Percentiles rank a stretch among this genome's conserved stretches.
These are phyloP conservation scores for Suhomyces kilbournensis DNA, from an alignment of 805 yeast genomes.

Conservation along the genomic window DNA sequence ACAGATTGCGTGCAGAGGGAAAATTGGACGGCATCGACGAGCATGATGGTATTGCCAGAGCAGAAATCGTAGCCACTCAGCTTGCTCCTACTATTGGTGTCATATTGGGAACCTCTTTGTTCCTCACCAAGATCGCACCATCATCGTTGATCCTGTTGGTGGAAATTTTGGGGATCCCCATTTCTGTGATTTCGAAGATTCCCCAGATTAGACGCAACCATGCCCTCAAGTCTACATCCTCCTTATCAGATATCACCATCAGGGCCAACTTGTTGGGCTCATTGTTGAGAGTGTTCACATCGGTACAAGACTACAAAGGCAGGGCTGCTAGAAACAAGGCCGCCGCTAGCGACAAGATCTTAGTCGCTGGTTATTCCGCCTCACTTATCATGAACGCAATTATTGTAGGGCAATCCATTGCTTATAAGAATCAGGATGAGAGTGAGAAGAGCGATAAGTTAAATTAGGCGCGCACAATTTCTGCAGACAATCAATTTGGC, in stretches of 20 bases:
- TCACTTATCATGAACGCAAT: conserved; percentile 33
- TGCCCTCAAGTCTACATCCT: conserved; percentile 33
- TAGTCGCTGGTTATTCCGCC: conserved; percentile 38
- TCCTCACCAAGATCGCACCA: conserved; percentile 34
- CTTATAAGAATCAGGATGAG: conserved; percentile 12
- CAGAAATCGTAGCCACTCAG: conserved; percentile 10
- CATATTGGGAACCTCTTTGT: conserved; percentile 25
- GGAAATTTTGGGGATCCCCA: conserved; percentile 38
- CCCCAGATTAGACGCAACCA: conserved; percentile 39
- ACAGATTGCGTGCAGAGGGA: conserved; percentile 18
- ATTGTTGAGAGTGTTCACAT: conserved; percentile 38
- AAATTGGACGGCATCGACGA: conserved; percentile 3
- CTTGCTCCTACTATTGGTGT: conserved; percentile 25
- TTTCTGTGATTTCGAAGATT: conserved; percentile 34
- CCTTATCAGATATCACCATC: conserved; percentile 37
- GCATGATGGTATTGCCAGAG: not conserved
- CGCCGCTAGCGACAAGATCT: conserved; percentile 24
- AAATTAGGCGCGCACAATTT: not conserved
- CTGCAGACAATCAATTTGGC: not conserved
- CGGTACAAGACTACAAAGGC: conserved; percentile 28
- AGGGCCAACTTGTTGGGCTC: conserved; percentile 42
- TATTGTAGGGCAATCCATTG: conserved; percentile 34
- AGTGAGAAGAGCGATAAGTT: not conserved
- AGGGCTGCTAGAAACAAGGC: conserved; percentile 14
- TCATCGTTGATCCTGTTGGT: conserved; percentile 23